Percentiles rank a stretch among this genome's conserved stretches.
Evolutionary conservation across 768 basidiomycete genomes (phyloP).

Genomic region (Phylloporus sp.): DNA sequence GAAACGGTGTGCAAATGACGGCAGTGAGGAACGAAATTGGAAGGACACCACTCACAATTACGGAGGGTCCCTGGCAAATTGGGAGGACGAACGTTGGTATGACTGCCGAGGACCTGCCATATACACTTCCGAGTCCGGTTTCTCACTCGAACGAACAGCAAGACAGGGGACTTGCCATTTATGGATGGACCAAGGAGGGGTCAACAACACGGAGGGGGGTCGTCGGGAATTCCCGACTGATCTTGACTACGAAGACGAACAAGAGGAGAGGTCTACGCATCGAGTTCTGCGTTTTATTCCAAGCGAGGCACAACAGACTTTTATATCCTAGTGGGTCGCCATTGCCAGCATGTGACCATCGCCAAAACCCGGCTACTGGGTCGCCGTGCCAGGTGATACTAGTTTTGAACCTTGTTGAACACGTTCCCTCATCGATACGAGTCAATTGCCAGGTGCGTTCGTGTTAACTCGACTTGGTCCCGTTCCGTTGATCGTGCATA

Average conservation of each 20-base stretch:
- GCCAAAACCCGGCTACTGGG: conserved; percentile 16
- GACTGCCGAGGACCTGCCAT: conserved; percentile 14
- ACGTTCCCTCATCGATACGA: conserved; percentile 11
- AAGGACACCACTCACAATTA: conserved; percentile 11
- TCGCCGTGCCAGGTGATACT: conserved; percentile 9
- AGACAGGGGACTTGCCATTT: conserved; percentile 6
- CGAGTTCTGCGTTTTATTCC: conserved; percentile 10
- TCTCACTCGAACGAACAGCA: conserved; percentile 7
- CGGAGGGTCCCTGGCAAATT: conserved; percentile 17
- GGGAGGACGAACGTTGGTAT: conserved; percentile 24
- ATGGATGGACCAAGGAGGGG: conserved; percentile 6
- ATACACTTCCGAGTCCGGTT: conserved; percentile 4
- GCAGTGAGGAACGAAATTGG: conserved; percentile 14
- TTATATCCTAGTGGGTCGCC: conserved; percentile 6
- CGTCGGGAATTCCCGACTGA: conserved; percentile 16
- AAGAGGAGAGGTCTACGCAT: background rate
- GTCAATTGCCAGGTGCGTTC: conserved; percentile 3
- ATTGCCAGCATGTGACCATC: conserved; percentile 4
- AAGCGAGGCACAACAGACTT: conserved; percentile 16
- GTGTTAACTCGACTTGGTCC: background rate
- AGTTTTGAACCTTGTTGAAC: conserved; percentile 15
- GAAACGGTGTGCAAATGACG: conserved; percentile 12
- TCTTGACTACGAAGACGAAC: background rate
- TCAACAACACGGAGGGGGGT: conserved; percentile 4
- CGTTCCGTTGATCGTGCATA: conserved; percentile 1